Evolutionary conservation across 805 yeast species (phyloP).

Genomic region (Starmerella tilneyi): DNA sequence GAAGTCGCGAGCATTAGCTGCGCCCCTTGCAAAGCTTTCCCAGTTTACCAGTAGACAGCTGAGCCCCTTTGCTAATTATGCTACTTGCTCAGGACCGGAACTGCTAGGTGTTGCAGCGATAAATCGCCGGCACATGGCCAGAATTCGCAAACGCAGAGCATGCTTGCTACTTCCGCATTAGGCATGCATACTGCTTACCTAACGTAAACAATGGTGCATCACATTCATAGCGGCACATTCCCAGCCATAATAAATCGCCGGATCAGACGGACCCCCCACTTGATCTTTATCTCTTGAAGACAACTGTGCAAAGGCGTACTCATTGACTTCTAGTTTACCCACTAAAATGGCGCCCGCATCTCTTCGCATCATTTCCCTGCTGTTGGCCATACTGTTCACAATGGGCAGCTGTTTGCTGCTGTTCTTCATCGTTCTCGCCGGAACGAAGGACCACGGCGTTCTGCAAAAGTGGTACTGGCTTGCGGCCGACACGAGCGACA

Average conservation of each 20-base stretch:
- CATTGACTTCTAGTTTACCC: background rate
- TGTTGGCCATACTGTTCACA: conserved; percentile 30
- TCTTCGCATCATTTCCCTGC: conserved; percentile 9
- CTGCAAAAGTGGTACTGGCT: conserved; percentile 68
- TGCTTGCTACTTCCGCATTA: conserved; percentile 6
- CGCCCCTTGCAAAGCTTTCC: too few relatives aligned
- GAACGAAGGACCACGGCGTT: conserved; percentile 44
- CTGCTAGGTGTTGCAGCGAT: background rate
- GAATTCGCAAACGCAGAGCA: too few relatives aligned
- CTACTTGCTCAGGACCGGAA: too few relatives aligned
- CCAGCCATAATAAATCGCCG: conserved; percentile 6
- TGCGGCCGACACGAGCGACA: conserved; percentile 56
- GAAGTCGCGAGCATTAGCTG: too few relatives aligned
- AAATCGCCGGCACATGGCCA: too few relatives aligned
- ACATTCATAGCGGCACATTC: background rate
- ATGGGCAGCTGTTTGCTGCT: conserved; percentile 42
- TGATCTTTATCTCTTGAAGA: background rate
- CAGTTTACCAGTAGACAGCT: too few relatives aligned
- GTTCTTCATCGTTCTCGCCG: conserved; percentile 53
- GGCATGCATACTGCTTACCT: conserved; percentile 8
- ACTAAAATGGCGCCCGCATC: conserved; percentile 12
- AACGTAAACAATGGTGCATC: conserved; percentile 7
- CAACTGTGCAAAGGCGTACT: too few relatives aligned
- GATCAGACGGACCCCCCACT: background rate
- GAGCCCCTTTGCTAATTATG: too few relatives aligned